These are phyloP conservation scores for Cotoneaster glaucophyllus DNA, from an alignment of 306 rosid genomes.

Conservation along the genomic window DNA sequence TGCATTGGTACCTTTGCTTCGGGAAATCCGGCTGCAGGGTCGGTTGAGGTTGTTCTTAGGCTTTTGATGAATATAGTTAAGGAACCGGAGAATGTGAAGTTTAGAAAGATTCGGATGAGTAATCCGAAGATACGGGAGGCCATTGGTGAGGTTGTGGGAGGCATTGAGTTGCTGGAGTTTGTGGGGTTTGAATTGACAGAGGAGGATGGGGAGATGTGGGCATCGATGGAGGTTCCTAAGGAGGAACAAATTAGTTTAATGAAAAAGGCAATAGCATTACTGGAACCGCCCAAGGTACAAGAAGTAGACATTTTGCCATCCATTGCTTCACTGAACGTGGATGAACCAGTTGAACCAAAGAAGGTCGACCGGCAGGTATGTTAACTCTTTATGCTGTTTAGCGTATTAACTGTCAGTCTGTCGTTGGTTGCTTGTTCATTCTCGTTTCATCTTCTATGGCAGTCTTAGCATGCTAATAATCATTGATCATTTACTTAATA, in stretches of 20 bases:
- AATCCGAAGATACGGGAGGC: conserved; percentile 84
- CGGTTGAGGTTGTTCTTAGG: conserved; percentile 62
- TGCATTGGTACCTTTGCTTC: conserved; percentile 50
- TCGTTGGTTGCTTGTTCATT: background rate
- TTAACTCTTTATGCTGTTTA: background rate
- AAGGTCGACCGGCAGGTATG: conserved; percentile 76
- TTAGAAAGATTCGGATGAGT: conserved; percentile 70
- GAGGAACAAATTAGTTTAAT: conserved; percentile 40
- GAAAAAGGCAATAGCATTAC: conserved; percentile 34
- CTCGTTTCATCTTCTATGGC: background rate
- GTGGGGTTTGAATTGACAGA: conserved; percentile 64
- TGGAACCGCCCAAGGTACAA: conserved; percentile 44
- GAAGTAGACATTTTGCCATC: conserved; percentile 22
- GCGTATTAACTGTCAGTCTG: background rate
- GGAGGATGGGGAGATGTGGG: conserved; percentile 91
- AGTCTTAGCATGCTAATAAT: background rate
- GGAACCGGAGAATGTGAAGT: conserved; percentile 85
- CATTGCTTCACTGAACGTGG: conserved; percentile 19
- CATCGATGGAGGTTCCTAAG: conserved; percentile 57
- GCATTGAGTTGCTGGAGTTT: conserved; percentile 67
- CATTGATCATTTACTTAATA: background rate
- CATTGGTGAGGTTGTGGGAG: conserved; percentile 62
- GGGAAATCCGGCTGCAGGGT: conserved; percentile 57
- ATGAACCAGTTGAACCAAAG: conserved; percentile 36
- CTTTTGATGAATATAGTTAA: conserved; percentile 58